Conservation (phyloP, 225 moss, liverwort and hornwort species). For the Pleurozium schreberi region DNA sequence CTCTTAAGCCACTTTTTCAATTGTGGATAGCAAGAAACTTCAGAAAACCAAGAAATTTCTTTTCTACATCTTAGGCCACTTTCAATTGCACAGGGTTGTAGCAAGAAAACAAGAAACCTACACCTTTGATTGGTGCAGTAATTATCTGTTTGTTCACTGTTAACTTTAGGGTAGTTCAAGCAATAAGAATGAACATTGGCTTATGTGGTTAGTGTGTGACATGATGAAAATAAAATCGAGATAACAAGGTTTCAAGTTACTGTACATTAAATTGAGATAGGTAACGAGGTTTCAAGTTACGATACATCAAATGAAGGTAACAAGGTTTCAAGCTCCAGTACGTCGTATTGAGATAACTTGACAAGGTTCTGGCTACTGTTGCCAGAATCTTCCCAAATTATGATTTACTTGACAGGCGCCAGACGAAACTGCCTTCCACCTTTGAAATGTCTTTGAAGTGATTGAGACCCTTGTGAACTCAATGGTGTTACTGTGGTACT, state of each 20-base stretch:
- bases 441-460: not conserved
- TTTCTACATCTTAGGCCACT: not conserved
- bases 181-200: not conserved
- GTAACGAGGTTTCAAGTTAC: not conserved
- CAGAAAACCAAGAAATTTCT: not conserved
- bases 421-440: not conserved
- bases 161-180: not conserved
- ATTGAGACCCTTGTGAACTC: not conserved
- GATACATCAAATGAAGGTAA: not conserved
- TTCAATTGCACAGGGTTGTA: not conserved
- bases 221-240: too few species aligned
- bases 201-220: not conserved
- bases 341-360: not conserved
- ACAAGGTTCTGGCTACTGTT: too few species aligned
- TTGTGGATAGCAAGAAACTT: not conserved
- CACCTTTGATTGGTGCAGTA: not conserved
- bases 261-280: not conserved
- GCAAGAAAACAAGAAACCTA: not conserved
- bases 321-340: not conserved
- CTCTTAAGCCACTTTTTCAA: not conserved
- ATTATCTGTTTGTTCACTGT: too few species aligned
- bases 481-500: not conserved
- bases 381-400: not conserved
- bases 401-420: too few species aligned
- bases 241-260: not conserved